Percentiles rank a stretch among this genome's conserved stretches.
These are phyloP conservation scores for Castanea mollissima DNA, from an alignment of 306 rosid species.

Conservation along the genomic window DNA sequence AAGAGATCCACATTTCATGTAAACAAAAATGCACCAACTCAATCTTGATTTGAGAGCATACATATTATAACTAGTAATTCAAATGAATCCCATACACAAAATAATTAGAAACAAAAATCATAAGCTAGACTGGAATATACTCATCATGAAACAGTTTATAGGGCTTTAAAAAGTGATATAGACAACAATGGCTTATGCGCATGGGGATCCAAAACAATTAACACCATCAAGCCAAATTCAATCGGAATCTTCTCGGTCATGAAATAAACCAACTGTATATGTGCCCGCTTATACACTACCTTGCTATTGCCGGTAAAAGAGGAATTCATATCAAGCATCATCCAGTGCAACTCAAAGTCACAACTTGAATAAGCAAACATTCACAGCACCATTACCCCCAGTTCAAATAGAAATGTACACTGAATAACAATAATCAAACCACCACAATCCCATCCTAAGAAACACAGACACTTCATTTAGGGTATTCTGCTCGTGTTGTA, in stretches of 20 bases:
- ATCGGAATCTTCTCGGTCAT: neutral
- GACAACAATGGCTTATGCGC: neutral
- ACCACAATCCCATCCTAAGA: no score
- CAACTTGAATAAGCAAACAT: no score
- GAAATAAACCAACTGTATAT: neutral
- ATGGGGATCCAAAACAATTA: neutral
- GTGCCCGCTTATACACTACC: neutral
- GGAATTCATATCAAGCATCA: neutral
- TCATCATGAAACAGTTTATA: neutral
- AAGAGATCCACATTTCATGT: constrained; percentile 10
- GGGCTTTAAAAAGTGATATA: neutral
- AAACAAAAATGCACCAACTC: constrained; percentile 7
- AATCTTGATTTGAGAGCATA: neutral
- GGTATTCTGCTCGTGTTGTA: no score
- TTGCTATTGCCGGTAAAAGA: neutral
- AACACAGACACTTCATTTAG: no score
- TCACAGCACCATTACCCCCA: no score
- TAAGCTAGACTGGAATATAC: neutral
- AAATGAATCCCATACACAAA: neutral
- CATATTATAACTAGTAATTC: neutral
- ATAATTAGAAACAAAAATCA: neutral
- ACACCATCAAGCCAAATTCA: neutral
- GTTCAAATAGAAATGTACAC: no score
- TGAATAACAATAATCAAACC: no score
- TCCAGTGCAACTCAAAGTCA: no score